Evolutionary conservation across 106 monocot species (phyloP), one percentile per base, ranked within the genome.

Genomic region (Chionographis japonica): DNA sequence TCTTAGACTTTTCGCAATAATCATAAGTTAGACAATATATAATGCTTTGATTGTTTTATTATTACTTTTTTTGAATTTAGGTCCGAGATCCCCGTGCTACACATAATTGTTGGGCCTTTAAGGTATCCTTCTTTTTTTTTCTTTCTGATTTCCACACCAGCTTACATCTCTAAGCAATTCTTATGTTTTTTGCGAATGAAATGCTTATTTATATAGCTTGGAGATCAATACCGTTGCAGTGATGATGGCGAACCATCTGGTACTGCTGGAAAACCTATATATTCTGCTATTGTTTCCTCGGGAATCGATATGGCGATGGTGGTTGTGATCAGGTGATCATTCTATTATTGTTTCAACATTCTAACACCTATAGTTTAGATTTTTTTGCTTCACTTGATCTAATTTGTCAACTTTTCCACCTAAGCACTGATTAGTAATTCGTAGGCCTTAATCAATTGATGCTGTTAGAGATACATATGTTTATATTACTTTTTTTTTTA

Each of bases 251-350:
- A 95, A 68, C 94, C 94, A 41, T 95, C 94, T 41, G 91, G 91
- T 69, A 91, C 91, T 9, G 95, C 95, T 67, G 91, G 95, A 17
- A 95, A 80, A 59, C 91, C 91, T 4, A 95, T 91, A 82, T 95
- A 91, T 76, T 97, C 92, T 65, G 88, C 89, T 12, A 92, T 97
- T 60, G 66, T 69, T 67, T 87, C 95, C 0, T 89, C 95, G 13
- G 89, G 92, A 40, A 61, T 92, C 72, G 95, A 97, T 72, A 97
- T 92, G 95, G 84, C 92, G 62, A 92, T 97, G 89, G 95, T 97
- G 54, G 92, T 97, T 58, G 86, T 97, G 40, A 97, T 87, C 72
- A 97, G 92, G 95, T 95, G 20, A 35, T 73, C 9, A 18, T 13
- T 17, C 6, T 56, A 38, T 56, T 12, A 20, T 20, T 14, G 0